Conservation (phyloP, 495 filamentous ascomycete species). For the Talaromyces nanjingensis region DNA sequence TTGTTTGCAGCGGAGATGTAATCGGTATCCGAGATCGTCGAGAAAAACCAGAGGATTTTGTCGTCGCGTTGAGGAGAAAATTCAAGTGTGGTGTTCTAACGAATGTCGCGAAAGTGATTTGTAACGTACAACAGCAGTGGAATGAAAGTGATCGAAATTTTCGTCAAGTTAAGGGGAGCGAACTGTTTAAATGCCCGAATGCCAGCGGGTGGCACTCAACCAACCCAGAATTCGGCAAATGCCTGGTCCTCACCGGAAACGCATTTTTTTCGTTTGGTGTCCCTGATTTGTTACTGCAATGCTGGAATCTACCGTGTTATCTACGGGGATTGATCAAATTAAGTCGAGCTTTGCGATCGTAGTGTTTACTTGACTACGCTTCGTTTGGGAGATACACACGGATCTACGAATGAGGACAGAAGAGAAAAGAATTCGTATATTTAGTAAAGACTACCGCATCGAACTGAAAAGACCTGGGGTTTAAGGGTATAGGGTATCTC, state of each 20-base stretch:
- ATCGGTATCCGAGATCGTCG: not conserved
- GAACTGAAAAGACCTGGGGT: not conserved
- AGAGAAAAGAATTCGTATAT: not conserved
- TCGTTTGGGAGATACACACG: not conserved
- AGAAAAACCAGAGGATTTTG: too few species aligned
- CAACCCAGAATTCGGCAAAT: not conserved
- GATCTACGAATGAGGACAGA: not conserved
- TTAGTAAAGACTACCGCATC: not conserved
- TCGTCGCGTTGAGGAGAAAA: too few species aligned
- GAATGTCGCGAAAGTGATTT: not conserved
- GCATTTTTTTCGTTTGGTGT: not conserved
- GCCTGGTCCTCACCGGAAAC: not conserved
- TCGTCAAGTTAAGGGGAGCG: not conserved
- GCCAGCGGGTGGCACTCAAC: not conserved
- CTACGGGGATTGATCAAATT: not conserved
- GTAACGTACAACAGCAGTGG: not conserved
- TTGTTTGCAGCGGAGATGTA: constrained; percentile 1
- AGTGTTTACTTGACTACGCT: too few species aligned
- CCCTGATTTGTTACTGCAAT: not conserved
- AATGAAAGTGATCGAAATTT: not conserved
- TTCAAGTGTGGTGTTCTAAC: not conserved
- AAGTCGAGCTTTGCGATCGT: not conserved
- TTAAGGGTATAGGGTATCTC: not conserved
- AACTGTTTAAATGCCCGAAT: not conserved
- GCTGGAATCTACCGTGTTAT: not conserved